Percentiles rank a stretch among this genome's conserved stretches.
These are phyloP conservation scores for Hondaea fermentalgiana DNA, from an alignment of 108 stramenopile genomes.

Conservation along the genomic window DNA sequence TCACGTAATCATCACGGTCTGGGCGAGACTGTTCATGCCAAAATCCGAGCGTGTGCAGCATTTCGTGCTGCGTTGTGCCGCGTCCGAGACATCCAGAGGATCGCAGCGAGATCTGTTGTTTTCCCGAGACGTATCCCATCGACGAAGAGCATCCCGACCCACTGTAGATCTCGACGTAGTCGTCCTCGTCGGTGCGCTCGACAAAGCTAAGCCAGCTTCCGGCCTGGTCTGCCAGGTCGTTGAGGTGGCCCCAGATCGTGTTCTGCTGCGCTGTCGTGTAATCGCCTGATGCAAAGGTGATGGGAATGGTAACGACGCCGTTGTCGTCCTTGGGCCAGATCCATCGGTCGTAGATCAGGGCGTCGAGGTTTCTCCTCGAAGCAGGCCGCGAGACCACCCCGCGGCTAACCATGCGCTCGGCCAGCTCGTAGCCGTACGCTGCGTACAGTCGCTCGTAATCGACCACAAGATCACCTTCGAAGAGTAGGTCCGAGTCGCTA, in stretches of 20 bases:
- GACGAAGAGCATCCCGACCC: neutral
- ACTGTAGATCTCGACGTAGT: neutral
- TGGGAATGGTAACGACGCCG: neutral
- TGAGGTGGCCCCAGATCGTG: neutral
- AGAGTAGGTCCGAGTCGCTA: neutral
- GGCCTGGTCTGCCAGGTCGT: neutral
- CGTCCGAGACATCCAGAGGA: neutral
- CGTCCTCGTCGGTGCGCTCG: neutral
- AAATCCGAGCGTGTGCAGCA: conserved; percentile 49
- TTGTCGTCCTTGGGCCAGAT: neutral
- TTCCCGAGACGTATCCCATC: neutral
- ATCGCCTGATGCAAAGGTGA: neutral
- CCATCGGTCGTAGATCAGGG: neutral
- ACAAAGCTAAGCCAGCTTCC: neutral
- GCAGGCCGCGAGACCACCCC: neutral
- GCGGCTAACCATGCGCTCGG: neutral
- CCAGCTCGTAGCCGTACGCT: neutral
- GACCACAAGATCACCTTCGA: neutral
- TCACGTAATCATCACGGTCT: conserved; percentile 46
- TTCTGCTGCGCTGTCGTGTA: neutral
- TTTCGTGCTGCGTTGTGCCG: conserved; percentile 30
- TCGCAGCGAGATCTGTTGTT: neutral
- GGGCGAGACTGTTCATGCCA: conserved; percentile 50
- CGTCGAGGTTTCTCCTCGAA: neutral
- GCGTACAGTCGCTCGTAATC: neutral